Percentiles rank a stretch among this genome's conserved stretches.
Evolutionary conservation across 306 rosid species (phyloP).

Genomic region (Citrullus amarus): DNA sequence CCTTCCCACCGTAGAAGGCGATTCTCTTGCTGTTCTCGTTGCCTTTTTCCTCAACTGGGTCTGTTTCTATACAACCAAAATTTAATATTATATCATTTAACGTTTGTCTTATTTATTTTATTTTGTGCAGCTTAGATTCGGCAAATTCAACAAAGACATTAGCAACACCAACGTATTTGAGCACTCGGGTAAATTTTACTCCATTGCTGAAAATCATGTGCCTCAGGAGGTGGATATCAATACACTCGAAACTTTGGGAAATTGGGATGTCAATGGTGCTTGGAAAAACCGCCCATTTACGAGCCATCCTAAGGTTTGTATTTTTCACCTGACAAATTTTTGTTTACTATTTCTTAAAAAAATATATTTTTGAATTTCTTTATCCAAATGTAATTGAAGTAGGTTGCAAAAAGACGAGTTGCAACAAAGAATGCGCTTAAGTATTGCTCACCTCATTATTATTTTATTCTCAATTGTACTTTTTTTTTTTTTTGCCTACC

Average conservation of each 20-base stretch:
- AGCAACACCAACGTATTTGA: conserved; percentile 67
- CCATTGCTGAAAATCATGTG: conserved; percentile 44
- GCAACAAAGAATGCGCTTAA: no score
- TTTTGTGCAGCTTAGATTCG: conserved; percentile 37
- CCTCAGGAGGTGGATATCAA: conserved; percentile 62
- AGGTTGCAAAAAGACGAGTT: no score
- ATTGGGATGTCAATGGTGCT: conserved; percentile 43
- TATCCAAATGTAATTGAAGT: no score
- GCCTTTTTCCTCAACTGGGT: conserved; percentile 38
- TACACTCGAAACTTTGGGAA: conserved; percentile 26
- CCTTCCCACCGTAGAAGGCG: conserved; percentile 44
- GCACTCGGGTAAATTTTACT: conserved; percentile 50
- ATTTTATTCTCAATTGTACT: no score
- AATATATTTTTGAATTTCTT: no score
- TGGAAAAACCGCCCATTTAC: conserved; percentile 53
- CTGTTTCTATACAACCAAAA: no score
- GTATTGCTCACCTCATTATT: no score
- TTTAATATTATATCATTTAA: no score
- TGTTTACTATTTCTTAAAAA: no score
- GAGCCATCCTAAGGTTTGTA: conserved; percentile 35
- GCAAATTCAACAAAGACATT: conserved; percentile 38
- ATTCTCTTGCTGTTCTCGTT: conserved; percentile 34
- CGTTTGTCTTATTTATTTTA: no score
- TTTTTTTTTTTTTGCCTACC: no score
- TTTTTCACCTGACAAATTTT: no score